A percentile compares a stretch with the other conserved stretches of the same genome.
These are phyloP conservation scores for Coemansia sp. DNA, from an alignment of 192 early-diverging fungal genomes.

Conservation along the genomic window DNA sequence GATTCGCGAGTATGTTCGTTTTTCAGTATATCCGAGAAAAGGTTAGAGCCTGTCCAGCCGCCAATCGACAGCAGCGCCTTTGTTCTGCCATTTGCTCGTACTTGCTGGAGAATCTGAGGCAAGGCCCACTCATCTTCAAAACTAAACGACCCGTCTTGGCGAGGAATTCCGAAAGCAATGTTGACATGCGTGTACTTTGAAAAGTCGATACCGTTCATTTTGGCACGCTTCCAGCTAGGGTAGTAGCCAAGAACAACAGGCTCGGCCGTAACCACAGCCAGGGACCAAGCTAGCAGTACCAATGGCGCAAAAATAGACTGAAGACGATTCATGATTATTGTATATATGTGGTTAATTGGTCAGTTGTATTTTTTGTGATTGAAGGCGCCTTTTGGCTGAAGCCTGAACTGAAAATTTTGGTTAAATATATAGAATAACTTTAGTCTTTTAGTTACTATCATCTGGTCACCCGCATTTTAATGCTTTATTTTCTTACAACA, in stretches of 20 bases:
- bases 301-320: no score
- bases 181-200: conserved; percentile 66
- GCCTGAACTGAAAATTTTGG: no score
- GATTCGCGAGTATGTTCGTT: conserved; percentile 16
- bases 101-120: conserved; percentile 41
- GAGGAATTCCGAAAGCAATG: conserved; percentile 58
- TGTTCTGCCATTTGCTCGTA: conserved; percentile 47
- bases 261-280: neutral
- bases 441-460: no score
- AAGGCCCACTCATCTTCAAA: conserved; percentile 36
- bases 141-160: conserved; percentile 27
- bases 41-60: conserved; percentile 60
- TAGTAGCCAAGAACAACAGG: conserved; percentile 40
- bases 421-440: no score
- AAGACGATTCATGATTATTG: no score
- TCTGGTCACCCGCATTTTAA: no score
- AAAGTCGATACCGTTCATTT: conserved; percentile 26
- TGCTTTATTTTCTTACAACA: no score
- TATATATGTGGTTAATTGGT: no score
- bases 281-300: neutral
- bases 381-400: no score
- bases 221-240: conserved; percentile 30
- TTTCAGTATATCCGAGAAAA: conserved; percentile 51
- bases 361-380: no score
- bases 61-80: conserved; percentile 66